These are phyloP conservation scores for Coniochaeta hoffmannii DNA, from an alignment of 2,329 filamentous ascomycete genomes.

Conservation along the genomic window DNA sequence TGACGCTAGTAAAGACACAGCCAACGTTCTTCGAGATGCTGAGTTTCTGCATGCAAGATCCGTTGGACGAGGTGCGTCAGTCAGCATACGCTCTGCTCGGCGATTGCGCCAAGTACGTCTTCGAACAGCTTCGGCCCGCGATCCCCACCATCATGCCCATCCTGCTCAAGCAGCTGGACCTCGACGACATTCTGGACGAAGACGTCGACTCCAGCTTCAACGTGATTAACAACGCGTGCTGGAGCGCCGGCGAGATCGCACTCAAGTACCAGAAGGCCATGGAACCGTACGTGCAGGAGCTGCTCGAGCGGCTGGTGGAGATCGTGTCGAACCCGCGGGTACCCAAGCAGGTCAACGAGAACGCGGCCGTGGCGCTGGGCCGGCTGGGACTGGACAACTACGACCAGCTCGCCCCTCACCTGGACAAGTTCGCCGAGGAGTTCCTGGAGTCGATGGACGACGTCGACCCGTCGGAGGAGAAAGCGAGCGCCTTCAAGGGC, in stretches of 20 bases:
- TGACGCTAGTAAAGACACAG: constrained; percentile 70
- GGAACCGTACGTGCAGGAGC: constrained; percentile 66
- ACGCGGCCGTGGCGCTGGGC: constrained; percentile 87
- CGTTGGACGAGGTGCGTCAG: constrained; percentile 85
- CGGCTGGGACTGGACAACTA: constrained; percentile 76
- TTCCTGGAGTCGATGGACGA: constrained; percentile 79
- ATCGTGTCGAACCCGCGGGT: constrained; percentile 83
- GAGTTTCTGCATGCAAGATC: constrained; percentile 85
- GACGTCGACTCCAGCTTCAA: constrained; percentile 80
- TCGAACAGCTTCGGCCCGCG: constrained; percentile 68
- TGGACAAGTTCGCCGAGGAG: constrained; percentile 71
- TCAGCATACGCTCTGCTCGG: constrained; percentile 92
- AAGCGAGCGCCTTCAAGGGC: constrained; percentile 85
- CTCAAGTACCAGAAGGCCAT: constrained; percentile 71
- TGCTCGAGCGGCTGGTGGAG: constrained; percentile 69
- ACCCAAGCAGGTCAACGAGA: constrained; percentile 82
- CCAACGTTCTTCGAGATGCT: constrained; percentile 87
- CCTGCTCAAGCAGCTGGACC: constrained; percentile 79
- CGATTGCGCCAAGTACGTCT: constrained; percentile 91
- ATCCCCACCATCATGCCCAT: constrained; percentile 70
- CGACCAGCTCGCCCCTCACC: constrained; percentile 67
- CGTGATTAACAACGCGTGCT: constrained; percentile 96
- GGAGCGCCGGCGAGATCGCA: constrained; percentile 89
- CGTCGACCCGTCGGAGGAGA: constrained; percentile 85
- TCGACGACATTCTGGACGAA: constrained; percentile 69